Percentiles rank a stretch among this genome's conserved stretches.
These are phyloP conservation scores for Chenopodium quinoa DNA, from an alignment of 148 eudicot species.

Conservation along the genomic window DNA sequence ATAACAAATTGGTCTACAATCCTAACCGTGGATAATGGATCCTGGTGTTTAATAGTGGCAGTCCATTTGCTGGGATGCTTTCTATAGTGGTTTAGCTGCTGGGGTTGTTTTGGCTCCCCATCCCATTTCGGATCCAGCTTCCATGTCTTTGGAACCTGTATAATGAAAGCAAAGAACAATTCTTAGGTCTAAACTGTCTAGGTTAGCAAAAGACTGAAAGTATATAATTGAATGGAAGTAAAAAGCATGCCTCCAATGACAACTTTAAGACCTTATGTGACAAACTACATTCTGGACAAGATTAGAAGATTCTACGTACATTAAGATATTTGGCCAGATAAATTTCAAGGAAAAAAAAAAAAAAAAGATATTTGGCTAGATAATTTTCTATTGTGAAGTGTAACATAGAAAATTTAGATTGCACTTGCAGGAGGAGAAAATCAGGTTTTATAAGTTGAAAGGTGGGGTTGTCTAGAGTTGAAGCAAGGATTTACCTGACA, in stretches of 20 bases:
- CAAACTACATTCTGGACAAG: neutral
- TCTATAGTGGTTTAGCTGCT: constrained; percentile 49
- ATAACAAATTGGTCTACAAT: constrained; percentile 61
- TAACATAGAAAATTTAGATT: neutral
- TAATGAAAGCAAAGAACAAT: neutral
- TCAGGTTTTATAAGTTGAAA: neutral
- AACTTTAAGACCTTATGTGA: neutral
- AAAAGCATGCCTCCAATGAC: neutral
- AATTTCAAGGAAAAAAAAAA: too few species aligned
- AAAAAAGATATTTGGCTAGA: neutral
- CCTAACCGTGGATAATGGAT: constrained; percentile 64
- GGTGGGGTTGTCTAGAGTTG: neutral
- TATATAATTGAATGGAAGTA: neutral
- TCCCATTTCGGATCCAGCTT: constrained; percentile 91
- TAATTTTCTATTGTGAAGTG: neutral
- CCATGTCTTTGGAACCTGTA: constrained; percentile 95
- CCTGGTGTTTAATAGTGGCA: constrained; percentile 55
- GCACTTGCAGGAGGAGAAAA: neutral
- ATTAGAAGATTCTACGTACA: neutral
- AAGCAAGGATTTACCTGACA: neutral
- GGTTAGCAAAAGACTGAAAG: neutral
- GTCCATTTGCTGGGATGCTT: constrained; percentile 80
- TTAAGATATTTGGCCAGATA: neutral
- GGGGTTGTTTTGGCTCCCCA: constrained; percentile 49
- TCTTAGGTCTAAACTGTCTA: neutral